phyloP scores from a whole-genome alignment of 2,329 filamentous ascomycete species.

The Stachybotrys chlorohalonatus region DNA sequence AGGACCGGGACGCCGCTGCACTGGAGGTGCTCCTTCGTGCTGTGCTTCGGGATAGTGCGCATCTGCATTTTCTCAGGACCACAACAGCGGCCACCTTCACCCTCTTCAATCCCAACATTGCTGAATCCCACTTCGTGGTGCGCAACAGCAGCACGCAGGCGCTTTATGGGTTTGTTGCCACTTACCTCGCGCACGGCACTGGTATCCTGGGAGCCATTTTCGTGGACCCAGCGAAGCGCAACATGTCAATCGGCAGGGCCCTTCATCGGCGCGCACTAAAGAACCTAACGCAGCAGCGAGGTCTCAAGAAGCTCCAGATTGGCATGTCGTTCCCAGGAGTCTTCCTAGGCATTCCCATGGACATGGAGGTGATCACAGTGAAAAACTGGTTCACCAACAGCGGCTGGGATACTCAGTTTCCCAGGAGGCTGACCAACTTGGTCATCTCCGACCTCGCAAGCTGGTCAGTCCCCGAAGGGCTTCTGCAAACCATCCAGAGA shows the following conservation, averaged over 20 bases:
- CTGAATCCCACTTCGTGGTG: constrained; percentile 84
- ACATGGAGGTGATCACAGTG: constrained; percentile 33
- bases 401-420: constrained; percentile 70
- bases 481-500: constrained; percentile 63
- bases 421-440: constrained; percentile 55
- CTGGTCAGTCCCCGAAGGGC: constrained; percentile 69
- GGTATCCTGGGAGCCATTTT: constrained; percentile 81
- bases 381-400: constrained; percentile 82
- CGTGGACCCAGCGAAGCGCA: constrained; percentile 78
- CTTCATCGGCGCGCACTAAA: constrained; percentile 80
- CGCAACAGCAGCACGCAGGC: constrained; percentile 88
- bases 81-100: constrained; percentile 70
- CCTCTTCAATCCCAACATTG: constrained; percentile 58
- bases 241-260: constrained; percentile 82
- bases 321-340: constrained; percentile 76
- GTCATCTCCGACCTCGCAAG: constrained; percentile 60
- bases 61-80: constrained; percentile 59
- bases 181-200: constrained; percentile 65
- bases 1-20: constrained; percentile 63
- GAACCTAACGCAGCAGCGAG: constrained; percentile 58
- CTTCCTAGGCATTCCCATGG: constrained; percentile 70
- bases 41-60: constrained; percentile 57
- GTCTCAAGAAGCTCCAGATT: constrained; percentile 71
- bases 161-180: constrained; percentile 85
- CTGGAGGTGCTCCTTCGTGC: constrained; percentile 67